Evolutionary conservation across 2,329 filamentous ascomycete species (phyloP), one percentile per base, ranked within the genome.

Genomic region (Exophiala aquamarina): DNA sequence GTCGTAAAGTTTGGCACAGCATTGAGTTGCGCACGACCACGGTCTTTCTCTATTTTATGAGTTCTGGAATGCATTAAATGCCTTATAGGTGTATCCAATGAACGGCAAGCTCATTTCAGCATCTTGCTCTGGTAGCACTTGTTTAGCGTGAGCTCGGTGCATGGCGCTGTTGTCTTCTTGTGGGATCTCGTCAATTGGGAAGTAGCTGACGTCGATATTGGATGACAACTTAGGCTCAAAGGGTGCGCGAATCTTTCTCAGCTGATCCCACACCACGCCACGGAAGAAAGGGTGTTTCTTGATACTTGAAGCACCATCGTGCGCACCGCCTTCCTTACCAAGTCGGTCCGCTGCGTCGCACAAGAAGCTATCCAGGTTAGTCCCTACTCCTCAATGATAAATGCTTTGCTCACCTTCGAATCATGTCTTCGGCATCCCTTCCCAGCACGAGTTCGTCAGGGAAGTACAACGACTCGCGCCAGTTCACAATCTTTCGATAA

Each of bases 401-500:
- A 9, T 36, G 52, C 36, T 20, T 7, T 34, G 69, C 81, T 67
- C 76, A 94, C 90, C 86, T 89, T 76, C 90, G 79, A 60, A 97
- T 94, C 64, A 97, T 78, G 63, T 92, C 87, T 71, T 97, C 92
- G 0, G 93, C 91, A 63, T 96, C 91, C 1, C 80, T 79, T 33
- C 89, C 89, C 26, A 98, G 77, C 52, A 89, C 87, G 62, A 96
- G 87, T 68, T 98, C 93, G 51, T 95, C 91, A 1, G 93, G 93
- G 76, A 98, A 97, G 70, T 95, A 95, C 38, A 98, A 74, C 50
- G 92, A 90, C 64, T 95, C 86, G 47, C 89, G 84, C 93, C 93
- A 98, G 73, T 96, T 95, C 61, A 98, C 90, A 68, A 98, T 98
- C 79, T 98, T 98, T 59, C 92, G 86, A 72, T 98, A 98, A 1